A percentile compares a stretch with the other conserved stretches of the same genome.
phyloP scores from a whole-genome alignment of 805 yeast genomes.

The Candida boidinii region DNA sequence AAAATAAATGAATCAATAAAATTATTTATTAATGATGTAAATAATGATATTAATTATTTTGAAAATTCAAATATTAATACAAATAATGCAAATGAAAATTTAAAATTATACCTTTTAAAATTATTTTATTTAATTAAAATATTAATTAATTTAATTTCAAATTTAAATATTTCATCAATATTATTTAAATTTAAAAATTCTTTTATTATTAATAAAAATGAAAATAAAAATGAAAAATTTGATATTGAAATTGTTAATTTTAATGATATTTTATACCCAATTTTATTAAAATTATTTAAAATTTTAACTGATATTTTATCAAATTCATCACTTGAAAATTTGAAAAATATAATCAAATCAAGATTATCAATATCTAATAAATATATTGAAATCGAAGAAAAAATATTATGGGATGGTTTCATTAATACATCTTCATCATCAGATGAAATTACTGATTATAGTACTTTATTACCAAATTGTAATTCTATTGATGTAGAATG shows the following conservation, averaged over 20 bases:
- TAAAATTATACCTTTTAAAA: constrained; percentile 7
- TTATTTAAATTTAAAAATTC: too few relatives aligned
- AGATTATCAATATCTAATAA: constrained; percentile 6
- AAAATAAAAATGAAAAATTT: too few relatives aligned
- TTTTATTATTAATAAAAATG: too few relatives aligned
- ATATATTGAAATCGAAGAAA: constrained; percentile 13
- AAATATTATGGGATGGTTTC: constrained; percentile 9
- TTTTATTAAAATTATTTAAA: constrained; percentile 7
- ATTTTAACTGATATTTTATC: constrained; percentile 7
- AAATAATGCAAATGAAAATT: background rate
- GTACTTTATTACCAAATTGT: constrained; percentile 10
- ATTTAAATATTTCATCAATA: too few relatives aligned
- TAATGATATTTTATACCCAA: constrained; percentile 7
- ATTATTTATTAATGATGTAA: constrained; percentile 3
- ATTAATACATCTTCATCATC: background rate
- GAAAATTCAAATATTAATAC: constrained; percentile 7
- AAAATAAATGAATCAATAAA: constrained; percentile 11
- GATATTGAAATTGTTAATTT: constrained; percentile 8
- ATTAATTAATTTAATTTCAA: constrained; percentile 16
- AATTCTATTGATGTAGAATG: constrained; percentile 16
- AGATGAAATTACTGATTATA: too few relatives aligned
- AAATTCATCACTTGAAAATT: constrained; percentile 4
- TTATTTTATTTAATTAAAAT: constrained; percentile 18
- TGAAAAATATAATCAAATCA: constrained; percentile 4
- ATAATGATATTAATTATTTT: constrained; percentile 5